Evolutionary conservation across 768 basidiomycete genomes (phyloP).

Genomic region (Porpolomopsis calyptriformis): DNA sequence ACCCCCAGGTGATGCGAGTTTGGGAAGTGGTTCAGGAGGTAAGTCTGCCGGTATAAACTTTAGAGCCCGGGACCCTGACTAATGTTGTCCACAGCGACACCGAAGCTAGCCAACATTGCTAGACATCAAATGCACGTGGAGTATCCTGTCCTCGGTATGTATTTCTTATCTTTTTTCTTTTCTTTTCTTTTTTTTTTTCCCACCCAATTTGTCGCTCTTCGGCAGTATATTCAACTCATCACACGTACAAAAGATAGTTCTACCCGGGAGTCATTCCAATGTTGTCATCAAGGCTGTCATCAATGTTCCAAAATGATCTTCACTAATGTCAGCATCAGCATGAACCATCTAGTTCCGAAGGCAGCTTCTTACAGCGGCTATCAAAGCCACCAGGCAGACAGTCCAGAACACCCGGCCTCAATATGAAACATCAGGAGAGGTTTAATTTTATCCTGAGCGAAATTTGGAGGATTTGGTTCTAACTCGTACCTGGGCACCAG

Average conservation of each 20-base stretch:
- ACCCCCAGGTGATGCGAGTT: too few relatives aligned
- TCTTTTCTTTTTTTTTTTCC: conserved; percentile 50
- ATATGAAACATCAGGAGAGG: conserved; percentile 70
- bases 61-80: neutral
- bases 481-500: conserved; percentile 33
- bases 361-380: conserved; percentile 49
- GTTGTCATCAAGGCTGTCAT: neutral
- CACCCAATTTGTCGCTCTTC: conserved; percentile 65
- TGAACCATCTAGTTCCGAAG: conserved; percentile 58
- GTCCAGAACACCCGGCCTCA: conserved; percentile 65
- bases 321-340: conserved; percentile 31
- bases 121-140: conserved; percentile 58
- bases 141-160: too few relatives aligned
- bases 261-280: conserved; percentile 49
- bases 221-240: conserved; percentile 58
- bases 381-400: conserved; percentile 51
- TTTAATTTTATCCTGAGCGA: conserved; percentile 45
- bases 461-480: conserved; percentile 41
- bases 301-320: conserved; percentile 1
- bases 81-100: conserved; percentile 40
- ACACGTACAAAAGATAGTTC: conserved; percentile 59
- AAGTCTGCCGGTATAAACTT: conserved; percentile 13
- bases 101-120: conserved; percentile 49
- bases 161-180: too few relatives aligned
- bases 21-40: too few relatives aligned